Evolutionary conservation across 805 yeast species (phyloP).

Genomic region (Wilhelminamyces savonicus): DNA sequence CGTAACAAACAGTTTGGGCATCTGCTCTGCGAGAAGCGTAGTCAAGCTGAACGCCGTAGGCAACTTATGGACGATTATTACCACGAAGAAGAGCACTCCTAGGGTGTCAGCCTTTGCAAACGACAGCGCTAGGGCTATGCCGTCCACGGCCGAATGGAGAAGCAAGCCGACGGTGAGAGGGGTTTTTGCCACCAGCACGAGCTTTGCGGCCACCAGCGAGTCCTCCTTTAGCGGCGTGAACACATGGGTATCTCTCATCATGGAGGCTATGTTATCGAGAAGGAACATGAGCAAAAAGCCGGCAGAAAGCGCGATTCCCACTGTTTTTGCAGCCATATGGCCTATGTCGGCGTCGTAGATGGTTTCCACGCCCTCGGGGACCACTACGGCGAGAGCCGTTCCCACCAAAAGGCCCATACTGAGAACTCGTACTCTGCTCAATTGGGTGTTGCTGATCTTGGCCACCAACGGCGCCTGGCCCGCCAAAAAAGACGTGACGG

Average conservation of each 20-base stretch:
- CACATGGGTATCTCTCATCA: neutral
- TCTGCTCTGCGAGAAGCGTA: conserved; percentile 41
- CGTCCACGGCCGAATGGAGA: conserved; percentile 67
- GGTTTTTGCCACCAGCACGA: conserved; percentile 26
- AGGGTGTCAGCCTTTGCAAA: conserved; percentile 32
- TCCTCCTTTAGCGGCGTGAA: neutral
- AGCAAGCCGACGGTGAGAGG: conserved; percentile 57
- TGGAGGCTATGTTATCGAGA: conserved; percentile 33
- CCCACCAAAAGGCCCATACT: conserved; percentile 60
- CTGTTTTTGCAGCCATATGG: conserved; percentile 12
- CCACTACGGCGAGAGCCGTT: conserved; percentile 50
- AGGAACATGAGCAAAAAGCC: conserved; percentile 53
- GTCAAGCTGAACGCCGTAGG: conserved; percentile 70
- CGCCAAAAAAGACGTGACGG: conserved; percentile 10
- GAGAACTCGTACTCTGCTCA: conserved; percentile 16
- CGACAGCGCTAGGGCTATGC: conserved; percentile 64
- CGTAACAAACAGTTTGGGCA: conserved; percentile 24
- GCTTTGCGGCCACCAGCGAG: neutral
- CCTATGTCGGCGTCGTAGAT: conserved; percentile 20
- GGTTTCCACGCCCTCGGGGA: conserved; percentile 61
- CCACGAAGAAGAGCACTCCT: conserved; percentile 44
- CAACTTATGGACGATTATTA: conserved; percentile 64
- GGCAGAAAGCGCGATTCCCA: conserved; percentile 44
- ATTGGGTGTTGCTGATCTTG: neutral
- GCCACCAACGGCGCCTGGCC: conserved; percentile 11